A percentile compares a stretch with the other conserved stretches of the same genome.
These are phyloP conservation scores for Arthrobotrys megalospora DNA, from an alignment of 2,329 filamentous ascomycete genomes.

Conservation along the genomic window DNA sequence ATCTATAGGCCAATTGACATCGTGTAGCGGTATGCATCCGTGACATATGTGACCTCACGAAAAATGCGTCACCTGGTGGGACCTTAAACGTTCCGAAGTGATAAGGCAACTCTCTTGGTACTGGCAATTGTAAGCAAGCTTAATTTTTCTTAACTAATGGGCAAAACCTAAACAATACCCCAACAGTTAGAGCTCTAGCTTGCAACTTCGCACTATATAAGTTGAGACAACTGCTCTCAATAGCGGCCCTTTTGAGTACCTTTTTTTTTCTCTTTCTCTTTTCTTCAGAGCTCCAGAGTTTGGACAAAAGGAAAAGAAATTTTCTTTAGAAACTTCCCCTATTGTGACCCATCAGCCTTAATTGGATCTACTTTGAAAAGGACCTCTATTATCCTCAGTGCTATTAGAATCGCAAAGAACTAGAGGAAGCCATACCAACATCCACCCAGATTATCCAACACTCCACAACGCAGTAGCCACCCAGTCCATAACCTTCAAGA, in stretches of 20 bases:
- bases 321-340: conserved; percentile 32
- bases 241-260: conserved; percentile 51
- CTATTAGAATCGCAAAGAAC: conserved; percentile 16
- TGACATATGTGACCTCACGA: conserved; percentile 25
- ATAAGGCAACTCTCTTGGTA: conserved; percentile 29
- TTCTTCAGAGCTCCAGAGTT: conserved; percentile 45
- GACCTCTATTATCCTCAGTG: conserved; percentile 18
- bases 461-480: conserved; percentile 24
- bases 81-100: conserved; percentile 40
- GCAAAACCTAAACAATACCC: conserved; percentile 27
- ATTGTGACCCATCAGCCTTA: conserved; percentile 35
- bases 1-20: conserved; percentile 19
- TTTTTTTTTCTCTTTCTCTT: conserved; percentile 26
- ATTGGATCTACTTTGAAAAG: conserved; percentile 34
- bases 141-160: conserved; percentile 37
- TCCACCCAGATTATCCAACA: conserved; percentile 36
- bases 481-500: neutral
- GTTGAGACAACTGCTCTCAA: conserved; percentile 56
- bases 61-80: conserved; percentile 54
- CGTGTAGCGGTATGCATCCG: conserved; percentile 14
- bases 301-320: conserved; percentile 43
- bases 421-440: conserved; percentile 1
- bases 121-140: conserved; percentile 34
- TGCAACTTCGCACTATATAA: conserved; percentile 56
- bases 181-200: conserved; percentile 41